Base-by-base conservation (phyloP, 2,329 filamentous ascomycete genomes). In the Colletotrichum australisinense region DNA sequence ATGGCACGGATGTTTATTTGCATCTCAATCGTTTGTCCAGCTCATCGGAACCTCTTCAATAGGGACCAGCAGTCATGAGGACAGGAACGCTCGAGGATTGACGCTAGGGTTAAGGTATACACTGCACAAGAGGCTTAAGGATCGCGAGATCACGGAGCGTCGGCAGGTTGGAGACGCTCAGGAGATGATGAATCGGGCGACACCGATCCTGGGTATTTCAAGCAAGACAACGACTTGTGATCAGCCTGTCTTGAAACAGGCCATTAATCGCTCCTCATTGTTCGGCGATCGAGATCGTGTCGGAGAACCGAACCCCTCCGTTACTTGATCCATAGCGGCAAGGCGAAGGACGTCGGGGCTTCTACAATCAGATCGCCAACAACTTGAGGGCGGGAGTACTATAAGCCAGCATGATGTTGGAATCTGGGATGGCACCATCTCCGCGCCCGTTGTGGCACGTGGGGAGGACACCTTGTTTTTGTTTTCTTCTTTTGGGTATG, bases 1-100 rank as follows among this genome's bases (percentile, higher is more conserved):
- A 99, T 83, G 97, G 97, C 76, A 99, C 97, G 63, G 97, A 99
- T 81, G 97, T 98, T 65, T 99, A 99, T 85, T 93, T 99, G 60
- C 97, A 99, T 83, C 91, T 99, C 63, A 99, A 99, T 86, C 92
- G 97, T 69, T 89, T 99, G 30, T 98, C 95, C 56, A 98, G 95
- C 77, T 98, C 95, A 49, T 98, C 95, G 30, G 97, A 99, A 84
- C 97, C 97, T 76, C 88, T 99, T 64, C 96, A 98, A 94, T 98
- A 97, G 90, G 88, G 92, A 91, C 90, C 91, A 95, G 92, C 93
- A 89, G 93, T 94, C 93, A 95, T 92, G 93, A 95, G 93, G 93
- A 92, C 84, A 89, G 60, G 59, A 80, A 85, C 88, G 66, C 68
- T 84, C 91, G 88, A 91, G 91, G 91, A 92, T 88, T 93, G 90